phyloP scores from a whole-genome alignment of 192 early-diverging fungal genomes.

The Kappamyces sp. region DNA sequence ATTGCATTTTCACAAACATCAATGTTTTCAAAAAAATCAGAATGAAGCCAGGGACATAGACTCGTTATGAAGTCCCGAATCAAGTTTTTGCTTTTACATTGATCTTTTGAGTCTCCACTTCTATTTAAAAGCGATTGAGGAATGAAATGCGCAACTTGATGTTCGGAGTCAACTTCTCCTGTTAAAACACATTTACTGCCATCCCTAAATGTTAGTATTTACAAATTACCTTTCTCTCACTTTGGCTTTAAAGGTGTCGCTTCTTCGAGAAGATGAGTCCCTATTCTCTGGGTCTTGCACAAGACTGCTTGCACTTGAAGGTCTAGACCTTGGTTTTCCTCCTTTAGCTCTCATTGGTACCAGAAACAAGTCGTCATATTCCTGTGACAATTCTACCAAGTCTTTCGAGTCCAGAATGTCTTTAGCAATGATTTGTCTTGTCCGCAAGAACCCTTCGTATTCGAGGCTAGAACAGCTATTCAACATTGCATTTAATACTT shows the following conservation, averaged over 20 bases:
- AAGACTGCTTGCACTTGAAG: neutral
- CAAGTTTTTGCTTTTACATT: too few species aligned
- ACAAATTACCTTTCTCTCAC: slow-evolving; percentile 11
- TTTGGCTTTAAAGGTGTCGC: neutral
- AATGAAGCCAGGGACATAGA: slow-evolving; percentile 6
- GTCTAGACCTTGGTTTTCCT: neutral
- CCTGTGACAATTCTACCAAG: slow-evolving; percentile 2
- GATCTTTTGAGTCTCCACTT: neutral
- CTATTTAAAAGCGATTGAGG: neutral
- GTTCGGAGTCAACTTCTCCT: neutral
- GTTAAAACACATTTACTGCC: neutral
- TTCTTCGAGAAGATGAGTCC: neutral
- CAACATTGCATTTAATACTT: slow-evolving; percentile 11
- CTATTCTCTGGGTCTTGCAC: neutral
- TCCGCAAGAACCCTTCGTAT: slow-evolving; percentile 1
- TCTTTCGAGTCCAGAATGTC: neutral
- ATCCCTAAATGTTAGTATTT: too few species aligned
- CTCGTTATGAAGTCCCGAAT: neutral
- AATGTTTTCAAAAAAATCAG: neutral
- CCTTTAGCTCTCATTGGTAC: slow-evolving; percentile 8
- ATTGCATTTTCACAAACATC: slow-evolving; percentile 10
- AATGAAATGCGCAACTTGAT: slow-evolving; percentile 8
- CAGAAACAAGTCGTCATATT: slow-evolving; percentile 7
- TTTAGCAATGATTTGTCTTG: neutral
- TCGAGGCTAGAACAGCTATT: neutral